Evolutionary conservation across 495 filamentous ascomycete genomes (phyloP), one percentile per base, ranked within the genome.

Genomic region (Tuber melanosporum): DNA sequence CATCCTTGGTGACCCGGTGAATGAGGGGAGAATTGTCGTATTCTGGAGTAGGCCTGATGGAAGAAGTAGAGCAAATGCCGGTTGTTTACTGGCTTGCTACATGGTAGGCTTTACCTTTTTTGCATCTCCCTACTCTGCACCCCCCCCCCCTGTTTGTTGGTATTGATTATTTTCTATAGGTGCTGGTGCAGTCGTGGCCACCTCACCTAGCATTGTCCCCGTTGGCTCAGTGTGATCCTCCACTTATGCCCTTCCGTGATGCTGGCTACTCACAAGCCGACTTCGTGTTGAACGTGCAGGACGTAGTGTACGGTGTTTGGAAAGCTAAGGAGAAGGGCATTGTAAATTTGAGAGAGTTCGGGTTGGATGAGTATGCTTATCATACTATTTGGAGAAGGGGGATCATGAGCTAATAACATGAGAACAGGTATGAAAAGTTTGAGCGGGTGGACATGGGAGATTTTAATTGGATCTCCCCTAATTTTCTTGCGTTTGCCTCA

Each of bases 261-360:
- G 95, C 95, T 78, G 95, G 95, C 57, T 99, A 98, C 86, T 98
- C 95, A 82, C 95, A 99, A 85, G 95, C 95, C 69, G 95, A 99
- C 84, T 99, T 96, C 83, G 89, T 92, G 57, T 87, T 99, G 76
- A 97, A 91, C 72, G 92, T 98, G 62, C 95, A 99, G 85, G 95
- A 99, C 83, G 90, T 99, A 15, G 94, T 99, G 0, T 99, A 99
- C 82, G 95, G 95, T 62, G 93, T 99, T 20, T 99, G 96, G 96
- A 96, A 92, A 83, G 96, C 96, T 3, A 99, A 99, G 85, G 94
- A 98, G 84, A 91, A 97, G 84, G 90, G 91, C 2, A 88, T 97
- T 81, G 95, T 93, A 81, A 91, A 91, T 44, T 85, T 99, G 74
- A 91, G 93, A 77, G 91, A 94, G 70, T 99, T 98, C 80, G 93